Conservation (phyloP, 179 eudicot species). For the Heliamphora pulchella region DNA sequence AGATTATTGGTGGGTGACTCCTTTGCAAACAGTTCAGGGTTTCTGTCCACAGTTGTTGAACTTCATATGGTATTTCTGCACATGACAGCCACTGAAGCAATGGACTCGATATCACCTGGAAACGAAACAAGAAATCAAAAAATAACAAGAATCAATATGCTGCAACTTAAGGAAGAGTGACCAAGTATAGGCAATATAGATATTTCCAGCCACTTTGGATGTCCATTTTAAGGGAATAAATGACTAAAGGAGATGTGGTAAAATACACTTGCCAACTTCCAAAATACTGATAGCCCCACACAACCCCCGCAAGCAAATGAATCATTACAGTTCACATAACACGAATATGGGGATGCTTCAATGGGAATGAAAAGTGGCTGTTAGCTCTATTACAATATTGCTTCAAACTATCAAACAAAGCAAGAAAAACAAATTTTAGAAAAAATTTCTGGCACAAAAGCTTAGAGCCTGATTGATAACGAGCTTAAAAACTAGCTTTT, state of each 20-base stretch:
- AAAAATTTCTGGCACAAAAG: not conserved
- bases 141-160: not conserved
- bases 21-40: conserved; percentile 48
- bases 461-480: too few species aligned
- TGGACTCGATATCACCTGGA: conserved; percentile 48
- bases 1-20: conserved; percentile 47
- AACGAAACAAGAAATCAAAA: conserved; percentile 5
- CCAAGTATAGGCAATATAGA: not conserved
- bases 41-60: conserved; percentile 53
- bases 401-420: not conserved
- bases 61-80: conserved; percentile 19
- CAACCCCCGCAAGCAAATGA: too few species aligned
- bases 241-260: not conserved
- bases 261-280: too few species aligned
- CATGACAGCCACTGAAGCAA: conserved; percentile 52
- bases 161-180: not conserved
- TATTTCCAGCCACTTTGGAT: not conserved
- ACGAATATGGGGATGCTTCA: too few species aligned
- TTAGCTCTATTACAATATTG: not conserved
- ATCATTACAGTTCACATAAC: too few species aligned
- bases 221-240: not conserved
- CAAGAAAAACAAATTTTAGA: not conserved
- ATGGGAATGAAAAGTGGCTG: not conserved
- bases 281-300: too few species aligned
- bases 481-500: too few species aligned